Base-by-base conservation (phyloP, 169 alveolate species). In the Theileria parva region DNA sequence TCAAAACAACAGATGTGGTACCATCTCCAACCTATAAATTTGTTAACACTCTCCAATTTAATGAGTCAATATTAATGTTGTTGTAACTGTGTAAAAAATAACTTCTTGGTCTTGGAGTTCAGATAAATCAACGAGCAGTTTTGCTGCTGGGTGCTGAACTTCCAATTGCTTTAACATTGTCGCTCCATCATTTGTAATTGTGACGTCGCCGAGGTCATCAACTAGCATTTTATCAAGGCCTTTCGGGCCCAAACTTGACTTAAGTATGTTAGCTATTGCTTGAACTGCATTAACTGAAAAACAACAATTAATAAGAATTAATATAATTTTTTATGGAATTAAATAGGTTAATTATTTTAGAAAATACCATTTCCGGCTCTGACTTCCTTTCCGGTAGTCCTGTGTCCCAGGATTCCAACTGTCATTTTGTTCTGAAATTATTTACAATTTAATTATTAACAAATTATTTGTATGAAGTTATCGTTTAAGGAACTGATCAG, bases 131-230 rank as follows among this genome's bases (percentile, higher is more conserved):
- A 97, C 99, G 70, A 97, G 92, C 19, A 95, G 97, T 90, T 97
- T 97, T 17, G 99, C 99, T 23, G 99, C 99, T n/a, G 99, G 99
- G 86, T 98, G 99, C 86, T 97, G 98, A 34, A 98, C 98, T 86
- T 98, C 99, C 68, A 98, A 93, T 86, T 96, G 98, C 85, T 95
- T 96, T 67, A 98, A 87, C 71, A 98, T 98, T 27, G 99, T 98
- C 21, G 99, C 99, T 13, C 99, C 99, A 83, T 98, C 99, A 86
- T 98, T 98, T 32, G 99, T 97, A 50, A 98, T 96, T 50, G 97
- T 94, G 30, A 98, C 99, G 80, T 98, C 99, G n/a, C 99, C 99
- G 23, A 98, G 94, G 68, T 97, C 99, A 78, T 98, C 99, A 67
- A 98, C 99, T 34, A 98, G 91, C 99, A 98, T 98, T 91, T 98